Evolutionary conservation across 2,329 filamentous ascomycete species (phyloP), one percentile per base, ranked within the genome.

Genomic region (Meredithiella fracta): DNA sequence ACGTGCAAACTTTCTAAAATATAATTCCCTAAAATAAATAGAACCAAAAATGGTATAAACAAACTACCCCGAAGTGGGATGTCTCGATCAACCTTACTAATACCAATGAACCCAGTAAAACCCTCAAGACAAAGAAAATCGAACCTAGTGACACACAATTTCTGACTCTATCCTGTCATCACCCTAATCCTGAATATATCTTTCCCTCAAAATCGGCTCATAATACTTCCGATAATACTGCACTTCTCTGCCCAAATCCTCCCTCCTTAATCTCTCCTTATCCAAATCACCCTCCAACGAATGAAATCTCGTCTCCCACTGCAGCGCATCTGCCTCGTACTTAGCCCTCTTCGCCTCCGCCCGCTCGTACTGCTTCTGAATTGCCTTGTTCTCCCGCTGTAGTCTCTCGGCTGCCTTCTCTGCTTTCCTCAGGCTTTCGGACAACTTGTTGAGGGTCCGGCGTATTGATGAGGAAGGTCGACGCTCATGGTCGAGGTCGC

Each of bases 151-250:
- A 9, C 20, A 29, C 25, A 51, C n/a, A 31, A 44, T 17, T 17
- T 2, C 14, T 22, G 20, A 2, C 40, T 17, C 17, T n/a, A n/a
- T n/a, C 2, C 40, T 17, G 15, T 7, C 40, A 15, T 22, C 40
- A 20, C 11, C 23, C 15, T 34, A 26, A 37, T 52, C 57, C 15
- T 34, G 42, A 8, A 59, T 52, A 29, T 60, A 53, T 2, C 63
- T 62, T 47, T 65, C 60, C 8, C 61, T 60, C 38, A 65, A 37
- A 14, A 64, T 52, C 1, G 60, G 60, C 50, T 64, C 61, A 25
- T 63, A 64, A 29, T 31, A 17, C 25, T 3, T 37, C 17, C 49
- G 22, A 29, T 31, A 51, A 34, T 29, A 29, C n/a, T 51, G 58
- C 6, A 62, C 38, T 1, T 62, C 59, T 31, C 58, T 20, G 38